Evolutionary conservation across 2,329 filamentous ascomycete species (phyloP), one percentile per base, ranked within the genome.

Genomic region (Botryosphaeria dothidea): DNA sequence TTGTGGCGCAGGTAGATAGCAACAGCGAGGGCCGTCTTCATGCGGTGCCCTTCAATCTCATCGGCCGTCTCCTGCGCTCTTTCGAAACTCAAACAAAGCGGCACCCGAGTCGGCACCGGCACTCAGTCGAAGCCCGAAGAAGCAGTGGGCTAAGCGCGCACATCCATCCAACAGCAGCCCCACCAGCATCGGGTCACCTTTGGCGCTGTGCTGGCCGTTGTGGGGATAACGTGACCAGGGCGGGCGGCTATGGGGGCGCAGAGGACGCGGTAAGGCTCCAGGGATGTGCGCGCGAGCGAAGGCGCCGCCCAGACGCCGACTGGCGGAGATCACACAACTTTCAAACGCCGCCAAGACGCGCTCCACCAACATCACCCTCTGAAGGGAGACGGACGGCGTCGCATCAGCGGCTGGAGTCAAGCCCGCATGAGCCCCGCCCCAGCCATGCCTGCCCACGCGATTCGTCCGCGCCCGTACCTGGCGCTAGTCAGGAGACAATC

Each of bases 61-160:
- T 19, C 41, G 27, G 36, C n/a, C 25, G 9, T 9, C 36, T 34
- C 15, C 19, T 36, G 31, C 34, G 7, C 34, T 34, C 5, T 13
- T 13, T 41, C 52, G 52, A 41, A 27, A 43, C 23, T 15, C 11
- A 17, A n/a, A 17, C 13, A 21, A n/a, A 7, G 48, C 29, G 19
- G 27, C 25, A 17, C 71, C 68, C 75, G 75, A 69, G 70, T 70
- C 71, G 58, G 41, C 27, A 62, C 21, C 41, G 41, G 46, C 41
- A 51, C 31, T 48, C 25, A 17, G 13, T 46, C 54, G 54, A 34
- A 41, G 54, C 19, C 21, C 19, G 8, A 3, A 25, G 21, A 25
- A 27, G 45, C 45, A 25, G 45, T 17, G 23, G 23, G 4, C 23
- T 17, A 51, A 31, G 46, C 46, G 46, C 46, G 46, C 46, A 29